These are phyloP conservation scores for Mycosphaerelloides madeirae DNA, from an alignment of 2,329 filamentous ascomycete species.

Conservation along the genomic window DNA sequence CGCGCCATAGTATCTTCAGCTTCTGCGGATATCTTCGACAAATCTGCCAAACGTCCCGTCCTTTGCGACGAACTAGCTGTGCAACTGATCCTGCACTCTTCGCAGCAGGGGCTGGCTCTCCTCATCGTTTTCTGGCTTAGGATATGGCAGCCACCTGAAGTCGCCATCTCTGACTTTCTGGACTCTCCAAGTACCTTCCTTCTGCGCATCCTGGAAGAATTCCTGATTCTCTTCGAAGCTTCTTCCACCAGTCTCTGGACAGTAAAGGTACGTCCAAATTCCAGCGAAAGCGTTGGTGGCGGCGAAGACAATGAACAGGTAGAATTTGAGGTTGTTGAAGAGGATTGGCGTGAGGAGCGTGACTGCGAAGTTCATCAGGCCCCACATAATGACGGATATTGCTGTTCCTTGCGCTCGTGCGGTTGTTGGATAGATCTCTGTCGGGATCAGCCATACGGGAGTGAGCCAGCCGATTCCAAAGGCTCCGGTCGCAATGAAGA, in stretches of 20 bases:
- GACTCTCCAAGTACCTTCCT: slow-evolving; percentile 52
- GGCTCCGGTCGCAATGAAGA: slow-evolving; percentile 56
- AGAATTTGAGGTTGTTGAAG: slow-evolving; percentile 58
- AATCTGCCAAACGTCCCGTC: not conserved
- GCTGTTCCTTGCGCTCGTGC: slow-evolving; percentile 53
- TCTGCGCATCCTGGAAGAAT: slow-evolving; percentile 52
- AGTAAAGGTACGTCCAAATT: slow-evolving; percentile 49
- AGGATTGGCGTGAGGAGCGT: slow-evolving; percentile 55
- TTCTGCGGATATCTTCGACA: no score
- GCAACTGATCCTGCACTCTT: slow-evolving; percentile 41
- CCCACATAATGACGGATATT: slow-evolving; percentile 53
- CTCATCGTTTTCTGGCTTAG: slow-evolving; percentile 36
- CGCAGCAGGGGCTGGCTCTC: slow-evolving; percentile 44
- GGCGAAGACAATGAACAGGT: slow-evolving; percentile 54
- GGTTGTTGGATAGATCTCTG: slow-evolving; percentile 54
- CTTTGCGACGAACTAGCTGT: not conserved
- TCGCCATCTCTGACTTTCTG: slow-evolving; percentile 50
- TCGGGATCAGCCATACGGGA: slow-evolving; percentile 57
- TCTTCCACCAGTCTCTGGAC: slow-evolving; percentile 54
- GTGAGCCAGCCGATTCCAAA: slow-evolving; percentile 59
- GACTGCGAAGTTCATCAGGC: slow-evolving; percentile 54
- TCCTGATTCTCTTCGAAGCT: slow-evolving; percentile 58
- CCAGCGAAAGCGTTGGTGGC: slow-evolving; percentile 53
- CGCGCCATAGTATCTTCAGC: no score
- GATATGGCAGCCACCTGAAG: slow-evolving; percentile 44